Evolutionary conservation across 2,329 filamentous ascomycete genomes (phyloP).

Genomic region (Elsinoe necatrix): DNA sequence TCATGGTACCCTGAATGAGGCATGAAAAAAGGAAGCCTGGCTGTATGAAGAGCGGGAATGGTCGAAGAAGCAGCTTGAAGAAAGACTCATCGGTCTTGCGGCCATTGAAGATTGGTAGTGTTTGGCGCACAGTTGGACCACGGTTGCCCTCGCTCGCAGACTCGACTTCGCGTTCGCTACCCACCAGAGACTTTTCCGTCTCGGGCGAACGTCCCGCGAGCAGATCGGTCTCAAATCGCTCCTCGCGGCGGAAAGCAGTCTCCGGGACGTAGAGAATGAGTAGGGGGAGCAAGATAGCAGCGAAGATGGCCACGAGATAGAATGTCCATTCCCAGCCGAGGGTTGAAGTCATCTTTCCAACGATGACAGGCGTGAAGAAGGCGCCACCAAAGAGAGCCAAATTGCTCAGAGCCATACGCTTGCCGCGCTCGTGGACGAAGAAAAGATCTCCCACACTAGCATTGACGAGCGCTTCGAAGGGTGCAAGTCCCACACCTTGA

Average conservation of each 20-base stretch:
- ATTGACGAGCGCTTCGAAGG: conserved; percentile 85
- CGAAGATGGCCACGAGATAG: conserved; percentile 79
- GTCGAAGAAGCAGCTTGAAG: conserved; percentile 56
- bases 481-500: conserved; percentile 78
- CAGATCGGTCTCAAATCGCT: conserved; percentile 61
- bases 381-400: conserved; percentile 62
- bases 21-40: conserved; percentile 76
- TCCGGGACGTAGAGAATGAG: conserved; percentile 77
- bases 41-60: conserved; percentile 74
- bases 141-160: conserved; percentile 37
- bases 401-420: conserved; percentile 76
- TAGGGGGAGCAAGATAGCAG: conserved; percentile 58
- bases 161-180: conserved; percentile 8
- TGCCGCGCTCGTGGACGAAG: conserved; percentile 72
- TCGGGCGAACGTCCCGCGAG: neutral
- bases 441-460: conserved; percentile 84
- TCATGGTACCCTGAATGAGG: conserved; percentile 79
- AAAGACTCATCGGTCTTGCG: conserved; percentile 72
- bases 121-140: conserved; percentile 8
- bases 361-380: conserved; percentile 78
- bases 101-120: conserved; percentile 54
- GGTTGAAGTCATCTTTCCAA: conserved; percentile 70
- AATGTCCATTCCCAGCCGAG: conserved; percentile 86
- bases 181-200: conserved; percentile 6
- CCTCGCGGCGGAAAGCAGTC: conserved; percentile 64